Evolutionary conservation across 768 basidiomycete species (phyloP), one percentile per base, ranked within the genome.

Genomic region (Pisolithus sp.): DNA sequence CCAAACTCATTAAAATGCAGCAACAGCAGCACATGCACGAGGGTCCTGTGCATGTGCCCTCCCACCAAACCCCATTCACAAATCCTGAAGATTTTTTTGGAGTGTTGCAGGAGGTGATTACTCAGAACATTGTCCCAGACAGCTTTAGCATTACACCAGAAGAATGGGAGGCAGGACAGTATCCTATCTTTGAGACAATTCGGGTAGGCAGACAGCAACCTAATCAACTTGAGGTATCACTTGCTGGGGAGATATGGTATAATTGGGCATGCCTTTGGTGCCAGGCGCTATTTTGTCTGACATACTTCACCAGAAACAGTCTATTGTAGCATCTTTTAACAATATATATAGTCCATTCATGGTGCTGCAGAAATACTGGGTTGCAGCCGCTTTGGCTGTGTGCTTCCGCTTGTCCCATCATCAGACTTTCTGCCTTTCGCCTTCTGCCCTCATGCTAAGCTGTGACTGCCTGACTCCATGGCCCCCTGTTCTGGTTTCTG

Each of bases 151-250:
- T 64, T 9, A 48, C 48, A 4, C 42, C 52, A 15, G 30, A 21
- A 3, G 61, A 65, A 44, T 61, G 59, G 62, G 59, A 50, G 3
- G n/a, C n/a, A 0, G 51, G 46, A 0, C 36, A 38, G 6, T 62
- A 62, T 28, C 57, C 53, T 0, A 4, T 41, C 8, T 53, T 48
- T 18, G 55, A 61, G 31, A 50, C 48, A 2, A 59, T 61, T n/a
- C 1, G 4, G 2, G 1, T 53, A 5, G 55, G 59, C 7, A 10
- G 13, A 1, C 7, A 5, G 17, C 17, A 20, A 30, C 45, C 44
- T 3, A 59, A 54, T 13, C 31, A 56, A 30, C 13, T 60, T 2
- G 18, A 49, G 0, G 31, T 58, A 0, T 52, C 24, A 0, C 57
- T 57, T 39, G 49, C 38, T 5, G 51, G 47, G 2, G 3, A 15